Evolutionary conservation across 164 flowering plant genomes (phyloP).

Genomic region (Hamamelis virginiana): DNA sequence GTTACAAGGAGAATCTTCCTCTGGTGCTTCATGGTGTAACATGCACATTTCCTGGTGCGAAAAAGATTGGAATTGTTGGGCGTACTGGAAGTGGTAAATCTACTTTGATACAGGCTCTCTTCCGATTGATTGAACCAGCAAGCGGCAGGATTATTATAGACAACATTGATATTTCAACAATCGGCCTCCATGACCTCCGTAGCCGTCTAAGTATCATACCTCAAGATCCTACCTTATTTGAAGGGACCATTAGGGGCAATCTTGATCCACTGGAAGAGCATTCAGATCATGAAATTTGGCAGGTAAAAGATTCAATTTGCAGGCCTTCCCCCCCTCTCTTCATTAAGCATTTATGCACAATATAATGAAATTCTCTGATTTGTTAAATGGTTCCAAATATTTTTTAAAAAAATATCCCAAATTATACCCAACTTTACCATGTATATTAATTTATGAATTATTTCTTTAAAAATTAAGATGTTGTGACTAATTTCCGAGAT

Average conservation of each 20-base stretch:
- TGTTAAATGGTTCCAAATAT: no score
- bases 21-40: slow-evolving; percentile 82
- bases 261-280: slow-evolving; percentile 96
- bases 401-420: no score
- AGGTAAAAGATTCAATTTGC: slow-evolving; percentile 43
- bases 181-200: slow-evolving; percentile 95
- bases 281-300: slow-evolving; percentile 81
- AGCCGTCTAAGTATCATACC: slow-evolving; percentile 90
- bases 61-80: slow-evolving; percentile 93
- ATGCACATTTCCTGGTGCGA: slow-evolving; percentile 86
- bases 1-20: slow-evolving; percentile 95
- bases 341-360: not conserved
- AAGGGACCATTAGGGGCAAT: slow-evolving; percentile 87
- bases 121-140: slow-evolving; percentile 83
- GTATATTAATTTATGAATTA: no score
- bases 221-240: slow-evolving; percentile 90
- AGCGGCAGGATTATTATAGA: slow-evolving; percentile 83
- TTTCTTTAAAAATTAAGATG: no score
- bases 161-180: slow-evolving; percentile 73
- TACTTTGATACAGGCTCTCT: slow-evolving; percentile 86
- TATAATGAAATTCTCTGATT: no score
- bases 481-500: no score
- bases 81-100: slow-evolving; percentile 99
- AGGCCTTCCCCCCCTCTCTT: not conserved
- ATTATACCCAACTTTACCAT: no score